Percentiles rank a stretch among this genome's conserved stretches.
Evolutionary conservation across 306 rosid species (phyloP).

Genomic region (Sphenostylis stenocarpa): DNA sequence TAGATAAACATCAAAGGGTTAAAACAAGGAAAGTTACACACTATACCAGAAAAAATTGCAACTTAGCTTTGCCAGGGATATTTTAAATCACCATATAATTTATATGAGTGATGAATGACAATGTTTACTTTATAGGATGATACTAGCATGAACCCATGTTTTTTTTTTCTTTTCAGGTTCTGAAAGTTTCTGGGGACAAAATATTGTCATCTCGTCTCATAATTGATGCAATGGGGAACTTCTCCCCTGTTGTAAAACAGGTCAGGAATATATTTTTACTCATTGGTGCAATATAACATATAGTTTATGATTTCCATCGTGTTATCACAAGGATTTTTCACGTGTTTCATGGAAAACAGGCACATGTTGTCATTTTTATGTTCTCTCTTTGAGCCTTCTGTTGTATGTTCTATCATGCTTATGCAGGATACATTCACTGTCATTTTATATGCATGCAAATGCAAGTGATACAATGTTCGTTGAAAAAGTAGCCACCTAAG

Average conservation of each 20-base stretch:
- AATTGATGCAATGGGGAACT: constrained; percentile 98
- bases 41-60: neutral
- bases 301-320: neutral
- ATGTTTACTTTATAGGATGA: constrained; percentile 4
- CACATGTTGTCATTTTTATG: neutral
- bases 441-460: neutral
- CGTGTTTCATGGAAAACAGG: neutral
- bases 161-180: constrained; percentile 45
- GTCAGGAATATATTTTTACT: constrained; percentile 35
- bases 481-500: neutral
- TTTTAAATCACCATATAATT: neutral
- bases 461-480: neutral
- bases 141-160: neutral
- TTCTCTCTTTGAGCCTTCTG: neutral
- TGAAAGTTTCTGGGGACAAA: constrained; percentile 66
- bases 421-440: constrained; percentile 3
- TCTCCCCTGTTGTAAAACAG: constrained; percentile 93
- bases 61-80: neutral
- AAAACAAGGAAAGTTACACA: neutral
- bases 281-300: neutral
- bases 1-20: constrained; percentile 8
- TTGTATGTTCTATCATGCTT: neutral
- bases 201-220: constrained; percentile 70
- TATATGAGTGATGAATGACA: neutral
- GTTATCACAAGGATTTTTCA: neutral